Conservation (phyloP, 2,329 filamentous ascomycete species). For the Diplocarpon rosae region DNA sequence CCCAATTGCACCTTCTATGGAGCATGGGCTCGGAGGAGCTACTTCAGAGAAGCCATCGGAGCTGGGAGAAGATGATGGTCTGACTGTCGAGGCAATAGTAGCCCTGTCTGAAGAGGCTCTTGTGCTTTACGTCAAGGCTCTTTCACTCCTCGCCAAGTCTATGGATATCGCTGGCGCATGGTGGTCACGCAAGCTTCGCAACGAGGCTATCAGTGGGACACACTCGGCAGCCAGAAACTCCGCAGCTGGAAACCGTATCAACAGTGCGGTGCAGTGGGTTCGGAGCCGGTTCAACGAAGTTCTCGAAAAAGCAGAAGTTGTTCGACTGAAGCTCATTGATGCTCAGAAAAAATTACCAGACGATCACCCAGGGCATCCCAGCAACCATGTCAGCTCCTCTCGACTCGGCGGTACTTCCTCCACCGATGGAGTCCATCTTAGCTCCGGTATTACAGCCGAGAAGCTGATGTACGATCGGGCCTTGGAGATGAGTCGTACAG, state of each 20-base stretch:
- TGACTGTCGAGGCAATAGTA: conserved; percentile 79
- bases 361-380: conserved; percentile 78
- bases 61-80: conserved; percentile 56
- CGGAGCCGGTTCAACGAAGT: conserved; percentile 93
- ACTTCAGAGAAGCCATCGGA: conserved; percentile 42
- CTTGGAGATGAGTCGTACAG: conserved; percentile 88
- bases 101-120: conserved; percentile 86
- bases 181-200: conserved; percentile 74
- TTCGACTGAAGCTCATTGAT: conserved; percentile 77
- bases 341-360: conserved; percentile 74
- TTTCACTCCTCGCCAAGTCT: conserved; percentile 80
- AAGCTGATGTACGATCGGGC: conserved; percentile 97
- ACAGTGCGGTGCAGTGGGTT: conserved; percentile 92
- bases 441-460: conserved; percentile 83
- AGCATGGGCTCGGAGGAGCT: conserved; percentile 58
- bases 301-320: conserved; percentile 88
- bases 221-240: conserved; percentile 32
- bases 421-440: conserved; percentile 71
- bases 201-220: conserved; percentile 39
- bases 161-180: conserved; percentile 92
- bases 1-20: conserved; percentile 69
- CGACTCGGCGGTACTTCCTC: conserved; percentile 42
- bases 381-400: conserved; percentile 55
- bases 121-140: conserved; percentile 89
- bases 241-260: conserved; percentile 55